Conservation (phyloP, 352 stramenopile genomes). For the Phytophthora capsici region DNA sequence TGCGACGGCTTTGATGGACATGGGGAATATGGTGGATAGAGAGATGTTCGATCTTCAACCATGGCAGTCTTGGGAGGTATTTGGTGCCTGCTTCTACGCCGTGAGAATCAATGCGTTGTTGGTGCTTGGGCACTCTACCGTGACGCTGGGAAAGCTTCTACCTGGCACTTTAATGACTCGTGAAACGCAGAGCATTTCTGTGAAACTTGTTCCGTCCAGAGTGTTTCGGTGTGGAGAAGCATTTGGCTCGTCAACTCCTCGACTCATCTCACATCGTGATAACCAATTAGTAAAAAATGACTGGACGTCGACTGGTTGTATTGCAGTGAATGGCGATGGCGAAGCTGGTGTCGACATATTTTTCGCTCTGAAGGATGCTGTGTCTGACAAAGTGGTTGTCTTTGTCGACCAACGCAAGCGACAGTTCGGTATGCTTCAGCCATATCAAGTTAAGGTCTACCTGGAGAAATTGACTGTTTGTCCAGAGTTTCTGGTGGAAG, state of each 20-base stretch:
- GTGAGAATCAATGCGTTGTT: conserved; percentile 44
- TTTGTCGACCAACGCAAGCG: conserved; percentile 26
- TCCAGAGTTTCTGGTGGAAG: conserved; percentile 5
- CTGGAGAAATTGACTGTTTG: conserved; percentile 15
- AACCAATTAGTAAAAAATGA: conserved; percentile 3
- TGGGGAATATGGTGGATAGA: conserved; percentile 2
- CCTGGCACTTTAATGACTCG: conserved; percentile 3
- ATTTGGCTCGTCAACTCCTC: conserved; percentile 13
- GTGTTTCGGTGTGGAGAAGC: not conserved
- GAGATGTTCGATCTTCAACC: conserved; percentile 3
- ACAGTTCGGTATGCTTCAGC: conserved; percentile 19
- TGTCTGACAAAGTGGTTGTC: conserved; percentile 10
- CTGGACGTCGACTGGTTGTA: conserved; percentile 28
- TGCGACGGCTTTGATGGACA: conserved; percentile 2
- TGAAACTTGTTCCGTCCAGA: conserved; percentile 25
- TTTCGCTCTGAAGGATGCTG: conserved; percentile 39
- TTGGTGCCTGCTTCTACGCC: conserved; percentile 48
- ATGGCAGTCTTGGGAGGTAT: conserved; percentile 26
- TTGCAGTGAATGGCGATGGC: conserved; percentile 35
- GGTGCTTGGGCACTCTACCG: conserved; percentile 29
- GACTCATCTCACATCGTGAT: not conserved
- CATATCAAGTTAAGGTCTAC: conserved; percentile 3
- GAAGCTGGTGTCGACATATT: conserved; percentile 41
- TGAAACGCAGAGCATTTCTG: conserved; percentile 3
- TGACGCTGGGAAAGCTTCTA: conserved; percentile 31